Evolutionary conservation across 1,139 yeast species (phyloP).

Genomic region (Meyerozyma elateridarum): DNA sequence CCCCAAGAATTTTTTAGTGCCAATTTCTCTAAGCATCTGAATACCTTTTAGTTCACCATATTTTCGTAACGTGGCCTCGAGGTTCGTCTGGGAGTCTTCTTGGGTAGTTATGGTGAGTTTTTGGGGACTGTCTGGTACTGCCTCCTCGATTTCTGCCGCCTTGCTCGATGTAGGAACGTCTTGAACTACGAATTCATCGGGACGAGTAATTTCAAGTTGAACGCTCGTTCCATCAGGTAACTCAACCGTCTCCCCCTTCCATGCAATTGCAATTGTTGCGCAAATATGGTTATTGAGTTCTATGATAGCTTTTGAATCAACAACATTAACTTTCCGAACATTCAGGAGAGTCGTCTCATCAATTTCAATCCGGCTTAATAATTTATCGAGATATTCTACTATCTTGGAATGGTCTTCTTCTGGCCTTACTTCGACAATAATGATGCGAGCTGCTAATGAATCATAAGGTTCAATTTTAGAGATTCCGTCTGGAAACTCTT

Average conservation of each 20-base stretch:
- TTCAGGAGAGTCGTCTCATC: conserved; percentile 26
- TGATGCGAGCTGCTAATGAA: conserved; percentile 46
- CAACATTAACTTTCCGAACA: conserved; percentile 26
- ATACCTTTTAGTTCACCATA: conserved; percentile 23
- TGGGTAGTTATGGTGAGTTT: conserved; percentile 24
- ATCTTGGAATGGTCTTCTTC: conserved; percentile 38
- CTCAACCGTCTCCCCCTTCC: conserved; percentile 32
- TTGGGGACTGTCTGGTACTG: conserved; percentile 32
- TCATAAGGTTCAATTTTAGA: conserved; percentile 49
- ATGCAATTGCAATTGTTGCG: conserved; percentile 56
- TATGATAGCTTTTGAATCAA: conserved; percentile 38
- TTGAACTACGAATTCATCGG: conserved; percentile 57
- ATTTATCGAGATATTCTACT: conserved; percentile 38
- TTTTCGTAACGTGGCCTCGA: conserved; percentile 13
- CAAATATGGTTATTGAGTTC: conserved; percentile 50
- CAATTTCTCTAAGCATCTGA: conserved; percentile 32
- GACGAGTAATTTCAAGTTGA: conserved; percentile 42
- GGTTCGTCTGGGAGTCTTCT: background rate
- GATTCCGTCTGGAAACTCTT: conserved; percentile 32
- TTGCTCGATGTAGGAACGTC: conserved; percentile 16
- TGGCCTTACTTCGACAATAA: conserved; percentile 45
- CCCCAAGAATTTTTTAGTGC: conserved; percentile 35
- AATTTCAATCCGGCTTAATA: conserved; percentile 33
- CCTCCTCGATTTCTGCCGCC: conserved; percentile 20
- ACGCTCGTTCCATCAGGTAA: conserved; percentile 1